These are phyloP conservation scores for Podospora pseudoanserina DNA, from an alignment of 495 filamentous ascomycete species.

Conservation along the genomic window DNA sequence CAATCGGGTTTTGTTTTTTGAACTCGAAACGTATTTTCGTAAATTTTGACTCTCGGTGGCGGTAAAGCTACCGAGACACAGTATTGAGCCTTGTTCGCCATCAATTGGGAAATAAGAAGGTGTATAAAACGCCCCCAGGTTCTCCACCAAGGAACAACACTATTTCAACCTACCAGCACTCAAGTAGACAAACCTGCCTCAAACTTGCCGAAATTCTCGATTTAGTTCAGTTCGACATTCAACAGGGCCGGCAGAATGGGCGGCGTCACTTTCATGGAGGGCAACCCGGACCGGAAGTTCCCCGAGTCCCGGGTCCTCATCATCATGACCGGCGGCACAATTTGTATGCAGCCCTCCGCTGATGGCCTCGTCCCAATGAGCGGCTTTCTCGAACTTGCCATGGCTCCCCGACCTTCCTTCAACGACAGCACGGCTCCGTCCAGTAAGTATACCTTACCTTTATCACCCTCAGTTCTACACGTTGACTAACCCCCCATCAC, in stretches of 20 bases:
- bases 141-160: background rate
- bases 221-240: background rate
- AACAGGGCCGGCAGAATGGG: slow-evolving; percentile 23
- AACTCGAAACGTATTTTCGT: background rate
- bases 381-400: slow-evolving; percentile 78
- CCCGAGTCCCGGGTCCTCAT: slow-evolving; percentile 80
- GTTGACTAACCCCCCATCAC: no score
- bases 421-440: slow-evolving; percentile 66
- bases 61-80: background rate
- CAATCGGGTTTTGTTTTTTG: background rate
- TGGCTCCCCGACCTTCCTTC: slow-evolving; percentile 81
- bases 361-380: slow-evolving; percentile 66
- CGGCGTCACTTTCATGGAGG: slow-evolving; percentile 24
- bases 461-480: no score
- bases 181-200: background rate
- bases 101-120: background rate
- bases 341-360: slow-evolving; percentile 79
- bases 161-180: background rate
- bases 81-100: background rate
- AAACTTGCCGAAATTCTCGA: background rate
- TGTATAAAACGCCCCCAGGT: background rate
- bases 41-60: no score
- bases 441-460: background rate
- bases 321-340: slow-evolving; percentile 93
- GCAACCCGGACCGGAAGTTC: slow-evolving; percentile 32